Base-by-base conservation (phyloP, 148 eudicot species). In the Polygonum aviculare region DNA sequence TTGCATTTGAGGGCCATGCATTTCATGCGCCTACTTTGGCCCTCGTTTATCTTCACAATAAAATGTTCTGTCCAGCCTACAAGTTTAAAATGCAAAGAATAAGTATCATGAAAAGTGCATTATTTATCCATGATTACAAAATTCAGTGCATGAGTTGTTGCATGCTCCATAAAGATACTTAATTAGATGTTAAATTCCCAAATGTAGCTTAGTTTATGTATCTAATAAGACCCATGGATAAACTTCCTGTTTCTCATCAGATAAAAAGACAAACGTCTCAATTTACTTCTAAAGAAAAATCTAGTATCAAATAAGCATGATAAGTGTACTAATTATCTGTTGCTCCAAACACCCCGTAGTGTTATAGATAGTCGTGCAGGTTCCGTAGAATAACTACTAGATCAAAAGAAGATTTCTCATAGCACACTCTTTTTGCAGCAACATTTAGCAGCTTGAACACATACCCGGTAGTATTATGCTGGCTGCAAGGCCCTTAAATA, bases 11-110 rank as follows among this genome's bases (percentile, higher is more conserved):
- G 86, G 72, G 96, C 90, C 93, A 91, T 91, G 80, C 96, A 91
- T 70, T 75, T 83, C 10, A 91, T 86, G 47, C 88, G 87, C 83
- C 86, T 87, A 82, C 96, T 87, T 76, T 87, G 86, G 9, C 96
- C 96, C 69, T 91, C 96, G 40, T 81, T 83, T 83, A 91, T 91
- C 83, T 87, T 85, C 80, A 84, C 86, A 49, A 87, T 77, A 74
- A 91, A 91, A 84, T 91, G 93, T 79, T 83, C 87, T 12, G 89
- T 89, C 96, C 96, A 91, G 74, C 96, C 96, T 91, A 77, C 21
- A 79, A 75, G 33, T 44, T 6, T 44, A 44, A 44, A 35, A 63
- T 14, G 60, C 50, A 70, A 48, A 12, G 12, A 19, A 60, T 36
- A 14, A 67, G 45, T 35, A 67, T 36, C 19, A 12, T 11, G 16